Conservation (phyloP, 768 basidiomycete genomes). For the Amanita rubescens region DNA sequence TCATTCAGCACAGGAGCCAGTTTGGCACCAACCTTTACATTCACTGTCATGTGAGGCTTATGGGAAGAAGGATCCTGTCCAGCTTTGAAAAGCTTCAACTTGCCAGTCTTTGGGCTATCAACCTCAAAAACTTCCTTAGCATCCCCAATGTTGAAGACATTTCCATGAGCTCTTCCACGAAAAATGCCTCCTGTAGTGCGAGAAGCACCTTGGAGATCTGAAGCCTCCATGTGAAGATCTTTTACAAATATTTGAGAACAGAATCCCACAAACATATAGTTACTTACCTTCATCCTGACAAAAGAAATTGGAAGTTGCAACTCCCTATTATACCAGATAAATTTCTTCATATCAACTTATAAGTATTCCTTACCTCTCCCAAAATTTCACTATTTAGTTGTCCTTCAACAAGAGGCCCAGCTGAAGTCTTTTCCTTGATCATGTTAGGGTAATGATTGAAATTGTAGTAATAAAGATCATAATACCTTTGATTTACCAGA, state of each 20-base stretch:
- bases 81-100: background rate
- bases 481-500: no score
- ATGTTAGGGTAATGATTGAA: background rate
- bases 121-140: background rate
- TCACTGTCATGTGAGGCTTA: background rate
- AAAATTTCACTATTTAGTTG: no score
- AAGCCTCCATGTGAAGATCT: background rate
- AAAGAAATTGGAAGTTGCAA: background rate
- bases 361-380: no score
- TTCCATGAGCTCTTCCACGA: slow-evolving; percentile 11
- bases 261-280: background rate
- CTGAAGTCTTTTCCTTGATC: no score
- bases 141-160: slow-evolving; percentile 14
- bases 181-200: slow-evolving; percentile 9
- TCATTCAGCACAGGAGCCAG: background rate
- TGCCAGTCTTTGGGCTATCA: background rate
- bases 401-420: no score
- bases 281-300: slow-evolving; percentile 1
- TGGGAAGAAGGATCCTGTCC: background rate
- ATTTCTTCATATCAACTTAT: background rate
- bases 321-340: background rate
- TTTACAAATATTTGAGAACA: background rate
- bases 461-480: background rate
- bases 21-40: background rate
- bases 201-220: slow-evolving; percentile 9